These are phyloP conservation scores for Eutrema salsugineum DNA, from an alignment of 441 rosid genomes.

Conservation along the genomic window DNA sequence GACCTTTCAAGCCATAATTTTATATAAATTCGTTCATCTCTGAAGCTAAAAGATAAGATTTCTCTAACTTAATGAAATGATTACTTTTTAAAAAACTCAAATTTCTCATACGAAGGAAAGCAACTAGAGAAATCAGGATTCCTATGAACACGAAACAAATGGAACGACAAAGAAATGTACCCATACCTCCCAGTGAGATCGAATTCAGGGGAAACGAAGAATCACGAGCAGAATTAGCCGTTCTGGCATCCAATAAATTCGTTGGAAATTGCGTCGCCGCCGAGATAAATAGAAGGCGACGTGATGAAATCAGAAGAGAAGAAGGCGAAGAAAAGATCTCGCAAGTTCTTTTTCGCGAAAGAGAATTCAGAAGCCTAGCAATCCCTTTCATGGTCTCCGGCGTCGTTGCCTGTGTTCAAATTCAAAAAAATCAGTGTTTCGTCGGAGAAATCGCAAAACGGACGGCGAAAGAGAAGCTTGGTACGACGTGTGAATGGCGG, in stretches of 20 bases:
- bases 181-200: constrained; percentile 45
- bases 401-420: not conserved
- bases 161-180: not conserved
- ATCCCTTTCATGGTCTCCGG: constrained; percentile 19
- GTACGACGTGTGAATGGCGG: not conserved
- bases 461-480: constrained; percentile 5
- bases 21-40: not conserved
- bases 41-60: not conserved
- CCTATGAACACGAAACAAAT: not conserved
- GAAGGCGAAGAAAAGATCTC: constrained; percentile 3
- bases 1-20: not conserved
- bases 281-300: constrained; percentile 34
- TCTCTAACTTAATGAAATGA: not conserved
- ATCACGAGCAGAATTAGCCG: not conserved
- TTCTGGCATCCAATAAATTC: constrained; percentile 11
- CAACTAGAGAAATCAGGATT: too few species aligned
- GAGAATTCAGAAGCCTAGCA: constrained; percentile 9
- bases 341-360: constrained; percentile 4
- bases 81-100: not conserved
- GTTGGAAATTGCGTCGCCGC: constrained; percentile 13
- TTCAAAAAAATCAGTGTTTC: not conserved
- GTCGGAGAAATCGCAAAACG: not conserved
- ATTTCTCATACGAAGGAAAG: not conserved
- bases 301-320: constrained; percentile 27
- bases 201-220: constrained; percentile 29